These are phyloP conservation scores for Hypoxylon sp. DNA, from an alignment of 2,329 filamentous ascomycete genomes.

Conservation along the genomic window DNA sequence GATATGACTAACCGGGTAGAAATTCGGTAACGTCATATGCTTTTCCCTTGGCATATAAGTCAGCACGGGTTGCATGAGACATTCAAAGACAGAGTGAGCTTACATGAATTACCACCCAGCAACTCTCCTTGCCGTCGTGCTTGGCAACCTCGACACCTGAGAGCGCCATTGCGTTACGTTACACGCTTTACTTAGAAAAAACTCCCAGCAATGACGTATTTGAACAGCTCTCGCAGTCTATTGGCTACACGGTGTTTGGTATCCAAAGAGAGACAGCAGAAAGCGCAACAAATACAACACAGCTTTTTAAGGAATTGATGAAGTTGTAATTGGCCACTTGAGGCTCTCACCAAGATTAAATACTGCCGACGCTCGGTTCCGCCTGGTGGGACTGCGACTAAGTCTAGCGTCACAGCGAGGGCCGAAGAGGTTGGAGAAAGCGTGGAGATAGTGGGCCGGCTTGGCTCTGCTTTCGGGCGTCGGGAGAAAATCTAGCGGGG, in stretches of 20 bases:
- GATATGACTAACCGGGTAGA: slow-evolving; percentile 67
- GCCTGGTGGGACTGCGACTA: slow-evolving; percentile 19
- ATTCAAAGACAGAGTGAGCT: slow-evolving; percentile 34
- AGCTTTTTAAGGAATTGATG: slow-evolving; percentile 5
- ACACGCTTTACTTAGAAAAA: slow-evolving; percentile 10
- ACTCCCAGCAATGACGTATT: slow-evolving; percentile 16
- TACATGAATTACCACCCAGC: slow-evolving; percentile 91
- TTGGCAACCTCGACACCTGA: slow-evolving; percentile 68
- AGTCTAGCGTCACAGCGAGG: slow-evolving; percentile 31
- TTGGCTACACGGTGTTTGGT: background rate
- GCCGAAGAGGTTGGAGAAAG: slow-evolving; percentile 30
- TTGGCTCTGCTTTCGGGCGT: slow-evolving; percentile 38
- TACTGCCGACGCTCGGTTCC: slow-evolving; percentile 36
- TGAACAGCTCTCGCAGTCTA: background rate
- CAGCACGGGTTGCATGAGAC: background rate
- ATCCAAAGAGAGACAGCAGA: slow-evolving; percentile 7
- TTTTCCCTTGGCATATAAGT: slow-evolving; percentile 66
- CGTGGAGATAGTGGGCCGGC: slow-evolving; percentile 33
- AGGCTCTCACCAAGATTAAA: slow-evolving; percentile 31
- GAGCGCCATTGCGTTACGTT: slow-evolving; percentile 54
- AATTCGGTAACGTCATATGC: slow-evolving; percentile 93
- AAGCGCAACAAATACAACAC: slow-evolving; percentile 3
- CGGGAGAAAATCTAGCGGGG: slow-evolving; percentile 47
- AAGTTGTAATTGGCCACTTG: slow-evolving; percentile 30
- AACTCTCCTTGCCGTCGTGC: slow-evolving; percentile 85